Conservation (phyloP, 2,329 filamentous ascomycete genomes). For the Aspergillus tanneri region DNA sequence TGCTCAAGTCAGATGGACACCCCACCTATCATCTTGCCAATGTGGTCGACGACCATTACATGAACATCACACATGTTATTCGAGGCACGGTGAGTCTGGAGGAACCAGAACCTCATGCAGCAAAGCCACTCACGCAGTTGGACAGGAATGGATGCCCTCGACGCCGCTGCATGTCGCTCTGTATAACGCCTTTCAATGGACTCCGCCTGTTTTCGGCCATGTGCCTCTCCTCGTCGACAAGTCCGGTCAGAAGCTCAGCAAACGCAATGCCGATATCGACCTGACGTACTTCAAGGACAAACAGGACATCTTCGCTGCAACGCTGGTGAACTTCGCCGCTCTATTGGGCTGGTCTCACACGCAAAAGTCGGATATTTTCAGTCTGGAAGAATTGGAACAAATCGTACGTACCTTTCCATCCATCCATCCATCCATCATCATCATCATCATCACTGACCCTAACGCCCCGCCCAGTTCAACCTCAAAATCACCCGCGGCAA, state of each 20-base stretch:
- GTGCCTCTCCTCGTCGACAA: constrained; percentile 71
- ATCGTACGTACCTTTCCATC: constrained; percentile 53
- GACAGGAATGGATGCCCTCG: constrained; percentile 88
- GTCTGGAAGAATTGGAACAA: constrained; percentile 66
- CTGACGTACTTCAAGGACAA: constrained; percentile 57
- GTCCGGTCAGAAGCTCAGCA: constrained; percentile 77
- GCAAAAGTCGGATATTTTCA: constrained; percentile 67
- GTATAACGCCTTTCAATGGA: constrained; percentile 77
- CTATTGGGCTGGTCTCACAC: constrained; percentile 80
- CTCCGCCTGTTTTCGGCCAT: constrained; percentile 73
- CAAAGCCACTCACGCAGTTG: not conserved
- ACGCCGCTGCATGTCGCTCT: constrained; percentile 75
- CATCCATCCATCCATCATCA: not conserved
- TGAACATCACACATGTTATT: constrained; percentile 95
- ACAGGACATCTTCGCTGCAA: constrained; percentile 61
- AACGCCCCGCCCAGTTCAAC: constrained; percentile 58
- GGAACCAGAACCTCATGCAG: not conserved
- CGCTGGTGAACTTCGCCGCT: constrained; percentile 76
- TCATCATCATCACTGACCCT: not conserved
- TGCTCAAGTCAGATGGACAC: constrained; percentile 86
- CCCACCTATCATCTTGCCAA: constrained; percentile 98
- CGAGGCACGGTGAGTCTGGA: constrained; percentile 66
- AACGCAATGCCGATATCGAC: constrained; percentile 70
- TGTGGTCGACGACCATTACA: constrained; percentile 91
- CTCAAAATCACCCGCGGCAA: constrained; percentile 90